Base-by-base conservation (phyloP, 2,329 filamentous ascomycete genomes). In the Hortaea werneckii region DNA sequence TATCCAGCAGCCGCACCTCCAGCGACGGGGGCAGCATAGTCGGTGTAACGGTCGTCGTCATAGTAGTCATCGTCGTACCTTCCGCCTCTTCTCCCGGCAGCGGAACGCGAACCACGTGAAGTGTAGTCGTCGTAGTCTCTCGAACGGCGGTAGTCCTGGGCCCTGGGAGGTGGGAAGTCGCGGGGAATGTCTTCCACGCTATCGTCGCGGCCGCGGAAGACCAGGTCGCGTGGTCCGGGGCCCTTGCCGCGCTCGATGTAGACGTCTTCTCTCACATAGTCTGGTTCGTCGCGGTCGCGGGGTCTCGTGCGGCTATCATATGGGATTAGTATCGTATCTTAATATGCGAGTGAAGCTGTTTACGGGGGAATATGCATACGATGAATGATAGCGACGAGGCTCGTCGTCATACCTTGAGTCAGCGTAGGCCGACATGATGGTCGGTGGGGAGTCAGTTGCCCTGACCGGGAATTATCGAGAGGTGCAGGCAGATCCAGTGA, bases 141-240 rank as follows among this genome's bases (percentile, higher is more conserved):
- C 41, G 50, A 46, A 50, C 62, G 26, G 9, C 50, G 48, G 34
- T 44, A 49, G 40, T 57, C 50, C 10, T 52, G 54, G 44, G 56
- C 56, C 37, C 57, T 53, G 5, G 82, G 83, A 6, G 87, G 85
- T 29, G 86, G 86, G 58, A 94, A 94, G 56, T 94, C 85, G 54
- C 87, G 81, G 53, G 80, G 79, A 49, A 94, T 80, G 67, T 94
- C 86, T 67, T 95, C 89, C 60, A 94, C 81, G 64, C 83, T 88
- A 58, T 87, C 83, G 62, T 89, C 82, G 53, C 83, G 81, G 42
- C 70, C 66, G 47, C 72, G 71, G 59, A 69, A 73, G 59, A 72
- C 71, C 44, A 75, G 66, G 51, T 74, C 72, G 8, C 68, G 66
- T 30, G 67, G 66, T 35, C 65, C 62, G 10, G 64, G 60, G 50